Percentiles rank a stretch among this genome's conserved stretches.
These are phyloP conservation scores for Calonectria hongkongensis DNA, from an alignment of 2,329 filamentous ascomycete species.

Conservation along the genomic window DNA sequence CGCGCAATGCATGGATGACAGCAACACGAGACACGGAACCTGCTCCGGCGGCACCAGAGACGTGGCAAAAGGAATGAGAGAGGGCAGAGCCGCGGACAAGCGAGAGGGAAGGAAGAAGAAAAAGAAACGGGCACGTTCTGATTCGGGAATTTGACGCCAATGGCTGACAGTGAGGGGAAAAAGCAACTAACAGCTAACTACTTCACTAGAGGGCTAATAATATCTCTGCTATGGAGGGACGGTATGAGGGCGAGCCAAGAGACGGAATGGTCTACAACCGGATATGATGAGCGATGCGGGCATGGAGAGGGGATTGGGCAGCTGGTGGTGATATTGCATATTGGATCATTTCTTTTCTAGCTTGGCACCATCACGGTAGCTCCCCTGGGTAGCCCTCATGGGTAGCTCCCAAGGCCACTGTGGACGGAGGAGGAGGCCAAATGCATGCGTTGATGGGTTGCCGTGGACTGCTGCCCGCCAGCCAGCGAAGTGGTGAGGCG, in stretches of 20 bases:
- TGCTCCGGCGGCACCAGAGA: constrained; percentile 5
- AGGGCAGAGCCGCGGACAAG: constrained; percentile 13
- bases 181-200: not conserved
- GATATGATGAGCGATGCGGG: not conserved
- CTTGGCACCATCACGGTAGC: not conserved
- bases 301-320: constrained; percentile 6
- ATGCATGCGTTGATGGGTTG: not conserved
- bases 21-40: constrained; percentile 4
- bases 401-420: not conserved
- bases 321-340: not conserved
- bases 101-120: not conserved
- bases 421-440: constrained; percentile 7
- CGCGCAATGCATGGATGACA: constrained; percentile 4
- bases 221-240: not conserved
- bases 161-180: not conserved
- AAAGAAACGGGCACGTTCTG: constrained; percentile 13
- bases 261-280: not conserved
- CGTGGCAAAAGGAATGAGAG: not conserved
- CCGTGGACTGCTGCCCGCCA: not conserved
- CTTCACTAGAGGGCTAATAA: not conserved
- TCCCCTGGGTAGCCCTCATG: too few relatives aligned
- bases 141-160: constrained; percentile 4
- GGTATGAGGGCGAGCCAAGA: constrained; percentile 11
- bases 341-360: not conserved
- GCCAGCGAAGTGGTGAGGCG: constrained; percentile 7